phyloP scores from a whole-genome alignment of 768 basidiomycete species.

The Infundibulicybe gibba region DNA sequence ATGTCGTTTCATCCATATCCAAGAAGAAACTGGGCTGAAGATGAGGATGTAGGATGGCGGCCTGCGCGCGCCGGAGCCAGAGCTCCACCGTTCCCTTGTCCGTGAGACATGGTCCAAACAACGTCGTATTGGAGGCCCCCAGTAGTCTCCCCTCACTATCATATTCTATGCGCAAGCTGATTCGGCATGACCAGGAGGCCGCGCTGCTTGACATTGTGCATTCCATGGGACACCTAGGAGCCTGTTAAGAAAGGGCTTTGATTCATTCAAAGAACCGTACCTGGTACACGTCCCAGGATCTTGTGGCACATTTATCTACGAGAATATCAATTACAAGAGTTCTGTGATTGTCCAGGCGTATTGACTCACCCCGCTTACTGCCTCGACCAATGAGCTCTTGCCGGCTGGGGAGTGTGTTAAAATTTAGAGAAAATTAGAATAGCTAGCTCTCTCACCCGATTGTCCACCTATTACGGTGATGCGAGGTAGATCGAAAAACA shows the following conservation, averaged over 20 bases:
- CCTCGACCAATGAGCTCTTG: no score
- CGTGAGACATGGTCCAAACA: conserved; percentile 40
- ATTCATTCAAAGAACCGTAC: no score
- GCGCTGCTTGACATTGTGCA: conserved; percentile 41
- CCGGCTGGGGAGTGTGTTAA: no score
- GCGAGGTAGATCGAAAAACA: no score
- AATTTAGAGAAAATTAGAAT: no score
- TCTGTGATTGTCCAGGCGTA: no score
- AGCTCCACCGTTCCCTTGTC: conserved; percentile 44
- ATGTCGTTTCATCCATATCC: conserved; percentile 18
- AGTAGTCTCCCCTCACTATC: conserved; percentile 18
- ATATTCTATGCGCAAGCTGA: conserved; percentile 30
- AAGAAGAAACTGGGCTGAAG: conserved; percentile 18
- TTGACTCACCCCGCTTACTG: no score
- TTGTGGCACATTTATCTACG: no score
- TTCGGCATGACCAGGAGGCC: conserved; percentile 37
- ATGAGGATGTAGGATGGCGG: conserved; percentile 48
- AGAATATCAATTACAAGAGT: no score
- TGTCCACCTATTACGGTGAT: no score
- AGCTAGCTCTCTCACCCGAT: no score
- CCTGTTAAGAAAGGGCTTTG: background rate
- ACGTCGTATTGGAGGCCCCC: conserved; percentile 4
- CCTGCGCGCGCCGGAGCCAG: conserved; percentile 56
- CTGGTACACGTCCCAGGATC: no score
- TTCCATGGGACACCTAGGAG: conserved; percentile 48